Base-by-base conservation (phyloP, 305 asterid genomes). In the Fraxinus sp. region DNA sequence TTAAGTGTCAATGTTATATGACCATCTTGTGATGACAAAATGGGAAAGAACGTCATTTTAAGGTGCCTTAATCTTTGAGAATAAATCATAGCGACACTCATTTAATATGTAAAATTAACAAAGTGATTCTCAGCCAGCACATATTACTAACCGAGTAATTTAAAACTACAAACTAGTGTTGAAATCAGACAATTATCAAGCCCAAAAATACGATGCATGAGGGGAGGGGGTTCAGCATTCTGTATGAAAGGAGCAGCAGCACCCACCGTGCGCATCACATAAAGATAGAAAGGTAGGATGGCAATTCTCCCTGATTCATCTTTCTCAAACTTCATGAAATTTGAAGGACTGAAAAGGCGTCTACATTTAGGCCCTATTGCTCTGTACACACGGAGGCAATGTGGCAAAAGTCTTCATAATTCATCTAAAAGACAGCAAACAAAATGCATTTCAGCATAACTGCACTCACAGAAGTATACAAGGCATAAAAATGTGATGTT, bases 371-470 rank as follows among this genome's bases (percentile, higher is more conserved):
- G 93, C 86, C 99, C 99, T 84, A 97, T 97, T 97, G 99, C 87
- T 93, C 98, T 77, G 98, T 88, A 85, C 99, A 96, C 80, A 94
- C 97, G 2, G 99, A 91, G 86, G 99, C 99, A 83, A 96, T 96
- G 91, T 96, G 98, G 95, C 98, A 96, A 86, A 96, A 96, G 93
- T 96, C 99, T 89, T 96, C 99, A 87, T 96, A 96, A 83, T 96
- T 96, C 99, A 97, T 97, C 99, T 94, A 82, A 73, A 84, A 82
- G 87, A 83, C 80, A 75, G 37, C 80, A 85, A 77, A 80, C 59
- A 71, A 86, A 73, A 30, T 72, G 36, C 41, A 75, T 84, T 74
- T 89, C 87, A 94, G 92, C 28, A 84, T 49, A 79, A 57, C 26
- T 71, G 75, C 78, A 80, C 57, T 46, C 76, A 41, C 77, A 74